Conservation (phyloP, 495 filamentous ascomycete species). For the Xylaria grammica region DNA sequence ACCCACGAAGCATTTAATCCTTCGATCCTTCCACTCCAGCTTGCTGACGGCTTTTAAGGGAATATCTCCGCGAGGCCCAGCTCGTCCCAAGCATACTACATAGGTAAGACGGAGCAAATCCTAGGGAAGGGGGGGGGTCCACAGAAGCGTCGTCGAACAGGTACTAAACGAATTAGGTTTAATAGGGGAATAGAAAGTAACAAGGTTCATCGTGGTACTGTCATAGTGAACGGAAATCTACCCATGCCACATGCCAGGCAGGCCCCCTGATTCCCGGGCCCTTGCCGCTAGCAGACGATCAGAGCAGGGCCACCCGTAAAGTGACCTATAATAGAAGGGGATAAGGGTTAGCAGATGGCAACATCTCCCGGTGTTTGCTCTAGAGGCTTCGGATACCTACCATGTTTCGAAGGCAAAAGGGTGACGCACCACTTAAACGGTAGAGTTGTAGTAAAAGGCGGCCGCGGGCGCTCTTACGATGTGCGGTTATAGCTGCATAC, state of each 20-base stretch:
- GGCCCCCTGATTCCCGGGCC: slow-evolving; percentile 10
- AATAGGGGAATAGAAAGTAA: background rate
- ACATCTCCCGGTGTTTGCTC: background rate
- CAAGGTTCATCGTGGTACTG: background rate
- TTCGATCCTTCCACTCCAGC: slow-evolving; percentile 9
- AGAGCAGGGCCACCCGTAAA: background rate
- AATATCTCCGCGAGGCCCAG: slow-evolving; percentile 1
- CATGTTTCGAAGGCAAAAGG: background rate
- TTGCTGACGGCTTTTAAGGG: slow-evolving; percentile 3
- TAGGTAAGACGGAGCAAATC: slow-evolving; percentile 9
- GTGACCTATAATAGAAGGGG: background rate
- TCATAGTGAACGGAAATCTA: slow-evolving; percentile 12
- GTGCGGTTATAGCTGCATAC: slow-evolving; percentile 9
- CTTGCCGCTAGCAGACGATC: slow-evolving; percentile 18
- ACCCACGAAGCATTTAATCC: slow-evolving; percentile 14
- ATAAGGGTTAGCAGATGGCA: background rate
- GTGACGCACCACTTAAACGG: background rate
- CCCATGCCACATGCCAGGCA: slow-evolving; percentile 4
- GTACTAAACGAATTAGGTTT: slow-evolving; percentile 2
- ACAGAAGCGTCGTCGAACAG: slow-evolving; percentile 4
- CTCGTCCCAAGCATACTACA: background rate
- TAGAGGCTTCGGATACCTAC: background rate
- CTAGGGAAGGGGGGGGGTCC: background rate
- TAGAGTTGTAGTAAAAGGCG: no score
- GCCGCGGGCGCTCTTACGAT: background rate